Conservation (phyloP, 371 early-diverging fungal species). For the Mucor velutinosus region DNA sequence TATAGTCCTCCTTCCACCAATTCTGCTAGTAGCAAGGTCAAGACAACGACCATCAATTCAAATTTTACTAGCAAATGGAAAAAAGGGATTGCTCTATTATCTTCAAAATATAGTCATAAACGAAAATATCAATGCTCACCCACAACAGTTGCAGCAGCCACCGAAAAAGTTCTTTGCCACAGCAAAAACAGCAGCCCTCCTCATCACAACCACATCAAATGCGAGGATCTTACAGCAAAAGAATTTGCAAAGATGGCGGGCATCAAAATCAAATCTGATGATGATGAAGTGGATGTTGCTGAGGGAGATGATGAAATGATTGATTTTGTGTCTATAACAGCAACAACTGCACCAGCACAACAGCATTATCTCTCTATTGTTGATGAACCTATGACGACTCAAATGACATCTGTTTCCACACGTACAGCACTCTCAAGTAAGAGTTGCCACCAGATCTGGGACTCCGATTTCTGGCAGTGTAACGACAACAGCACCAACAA, state of each 20-base stretch:
- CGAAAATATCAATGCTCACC: conserved; percentile 16
- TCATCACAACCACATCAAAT: conserved; percentile 16
- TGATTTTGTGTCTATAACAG: neutral
- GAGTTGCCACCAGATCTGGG: conserved; percentile 43
- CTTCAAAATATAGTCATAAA: conserved; percentile 14
- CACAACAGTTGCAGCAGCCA: conserved; percentile 32
- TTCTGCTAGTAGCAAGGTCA: neutral
- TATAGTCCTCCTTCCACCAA: conserved; percentile 16
- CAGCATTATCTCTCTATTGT: neutral
- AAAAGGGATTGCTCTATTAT: conserved; percentile 21
- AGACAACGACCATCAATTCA: neutral
- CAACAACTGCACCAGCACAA: neutral
- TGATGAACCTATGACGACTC: conserved; percentile 11
- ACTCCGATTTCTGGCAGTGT: conserved; percentile 43
- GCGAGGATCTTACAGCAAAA: conserved; percentile 50
- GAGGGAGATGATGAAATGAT: neutral
- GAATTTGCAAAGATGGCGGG: conserved; percentile 50
- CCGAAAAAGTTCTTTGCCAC: conserved; percentile 43
- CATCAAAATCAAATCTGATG: conserved; percentile 32
- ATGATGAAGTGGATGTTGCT: neutral
- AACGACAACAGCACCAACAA: conserved; percentile 4
- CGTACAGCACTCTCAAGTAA: conserved; percentile 25
- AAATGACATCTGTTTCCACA: conserved; percentile 28
- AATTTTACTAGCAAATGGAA: conserved; percentile 24
- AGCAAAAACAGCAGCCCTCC: neutral